Conservation (phyloP, 805 yeast genomes). For the Starmerella floricola region DNA sequence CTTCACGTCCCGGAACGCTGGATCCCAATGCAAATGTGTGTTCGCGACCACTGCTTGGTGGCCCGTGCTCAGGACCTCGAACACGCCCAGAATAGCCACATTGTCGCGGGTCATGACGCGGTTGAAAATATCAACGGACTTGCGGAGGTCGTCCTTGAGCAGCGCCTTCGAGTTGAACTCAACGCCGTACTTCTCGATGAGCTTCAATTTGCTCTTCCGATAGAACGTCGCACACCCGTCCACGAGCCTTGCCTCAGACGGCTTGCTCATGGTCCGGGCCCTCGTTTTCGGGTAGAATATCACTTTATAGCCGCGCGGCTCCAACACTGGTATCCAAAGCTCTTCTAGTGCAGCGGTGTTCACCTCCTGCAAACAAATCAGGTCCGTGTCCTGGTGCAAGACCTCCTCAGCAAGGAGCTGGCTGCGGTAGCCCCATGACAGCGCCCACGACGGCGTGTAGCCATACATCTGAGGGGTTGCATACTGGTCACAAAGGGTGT, state of each 20-base stretch:
- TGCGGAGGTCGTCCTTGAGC: conserved; percentile 59
- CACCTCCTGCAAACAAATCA: conserved; percentile 89
- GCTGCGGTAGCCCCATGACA: conserved; percentile 83
- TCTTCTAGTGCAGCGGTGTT: conserved; percentile 79
- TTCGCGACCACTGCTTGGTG: conserved; percentile 65
- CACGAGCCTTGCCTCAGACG: conserved; percentile 73
- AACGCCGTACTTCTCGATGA: conserved; percentile 57
- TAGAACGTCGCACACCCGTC: conserved; percentile 98
- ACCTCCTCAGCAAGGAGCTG: conserved; percentile 65
- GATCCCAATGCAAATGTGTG: conserved; percentile 98
- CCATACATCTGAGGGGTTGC: conserved; percentile 87
- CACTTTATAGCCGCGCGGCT: conserved; percentile 65
- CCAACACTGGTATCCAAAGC: conserved; percentile 68
- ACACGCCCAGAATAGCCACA: conserved; percentile 63
- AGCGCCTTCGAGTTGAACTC: conserved; percentile 55
- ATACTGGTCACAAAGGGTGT: conserved; percentile 88
- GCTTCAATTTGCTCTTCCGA: conserved; percentile 52
- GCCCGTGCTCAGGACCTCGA: conserved; percentile 63
- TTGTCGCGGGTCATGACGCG: conserved; percentile 94
- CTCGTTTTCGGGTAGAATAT: conserved; percentile 78
- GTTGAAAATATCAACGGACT: conserved; percentile 87
- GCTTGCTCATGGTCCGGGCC: conserved; percentile 68
- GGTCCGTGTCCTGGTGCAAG: conserved; percentile 51
- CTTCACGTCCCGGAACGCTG: conserved; percentile 88
- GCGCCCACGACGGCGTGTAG: conserved; percentile 95